These are phyloP conservation scores for Aspergillus neoniger DNA, from an alignment of 2,329 filamentous ascomycete genomes.

Conservation along the genomic window DNA sequence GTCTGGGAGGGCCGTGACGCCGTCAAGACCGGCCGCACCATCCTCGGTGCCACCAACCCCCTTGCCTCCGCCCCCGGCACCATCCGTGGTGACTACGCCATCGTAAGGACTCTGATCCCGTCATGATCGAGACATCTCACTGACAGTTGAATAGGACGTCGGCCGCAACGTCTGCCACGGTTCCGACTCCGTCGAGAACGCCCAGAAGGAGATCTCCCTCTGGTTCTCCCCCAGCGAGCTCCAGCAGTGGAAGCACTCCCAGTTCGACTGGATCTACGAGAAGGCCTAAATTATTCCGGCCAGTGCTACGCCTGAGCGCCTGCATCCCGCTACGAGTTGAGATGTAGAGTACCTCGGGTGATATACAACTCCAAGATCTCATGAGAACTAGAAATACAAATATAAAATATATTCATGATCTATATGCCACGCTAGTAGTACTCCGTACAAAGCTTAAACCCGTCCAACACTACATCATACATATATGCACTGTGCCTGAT, in stretches of 20 bases:
- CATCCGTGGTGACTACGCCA: conserved; percentile 93
- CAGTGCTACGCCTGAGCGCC: conserved; percentile 19
- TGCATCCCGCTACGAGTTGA: conserved; percentile 12
- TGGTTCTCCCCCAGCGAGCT: conserved; percentile 95
- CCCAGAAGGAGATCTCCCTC: conserved; percentile 98
- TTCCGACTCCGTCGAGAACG: conserved; percentile 97
- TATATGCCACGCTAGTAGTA: not conserved
- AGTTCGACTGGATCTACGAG: conserved; percentile 97
- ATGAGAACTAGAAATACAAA: conserved; percentile 18
- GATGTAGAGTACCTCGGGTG: conserved; percentile 14
- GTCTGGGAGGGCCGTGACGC: conserved; percentile 99
- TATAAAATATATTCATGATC: conserved; percentile 13
- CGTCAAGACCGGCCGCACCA: conserved; percentile 94
- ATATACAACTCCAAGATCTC: conserved; percentile 13
- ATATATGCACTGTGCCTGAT: not conserved
- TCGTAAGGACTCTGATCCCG: conserved; percentile 51
- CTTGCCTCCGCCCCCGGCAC: conserved; percentile 91
- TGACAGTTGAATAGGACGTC: conserved; percentile 58
- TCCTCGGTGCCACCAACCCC: conserved; percentile 99
- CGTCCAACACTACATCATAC: not conserved
- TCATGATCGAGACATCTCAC: not conserved
- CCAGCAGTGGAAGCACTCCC: conserved; percentile 77
- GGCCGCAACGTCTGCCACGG: conserved; percentile 99
- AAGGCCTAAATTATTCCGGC: conserved; percentile 57
- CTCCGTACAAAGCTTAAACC: not conserved